Evolutionary conservation across 495 filamentous ascomycete genomes (phyloP), one percentile per base, ranked within the genome.

Genomic region (Talaromyces trachyspermus): DNA sequence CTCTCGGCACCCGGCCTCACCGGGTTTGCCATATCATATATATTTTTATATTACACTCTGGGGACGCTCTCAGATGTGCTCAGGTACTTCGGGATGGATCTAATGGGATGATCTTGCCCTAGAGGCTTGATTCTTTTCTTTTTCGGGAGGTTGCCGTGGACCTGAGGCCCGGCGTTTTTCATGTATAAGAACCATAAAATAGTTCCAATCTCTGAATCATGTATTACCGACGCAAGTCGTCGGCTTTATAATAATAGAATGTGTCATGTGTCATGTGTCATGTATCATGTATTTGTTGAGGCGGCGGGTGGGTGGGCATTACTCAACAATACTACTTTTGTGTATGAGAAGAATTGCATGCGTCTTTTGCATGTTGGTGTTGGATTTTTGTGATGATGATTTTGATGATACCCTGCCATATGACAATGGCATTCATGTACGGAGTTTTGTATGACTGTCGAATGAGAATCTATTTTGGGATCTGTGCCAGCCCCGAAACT

Each of bases 101-200:
- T n/a, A n/a, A 37, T 46, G 44, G 44, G 9, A 12, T 37, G 8
- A 26, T 19, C 14, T 37, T 46, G 18, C 29, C 43, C 27, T 36
- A 18, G 27, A 12, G 15, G 25, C 25, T 42, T 25, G 32, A 36
- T 36, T 4, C 5, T 17, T 9, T 20, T 8, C 5, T 9, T 20
- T 20, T 43, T 37, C 29, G 30, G 32, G 32, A 46, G 32, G 44
- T 46, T 33, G 44, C 44, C 44, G 22, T 24, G 44, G 44, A 37
- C 44, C 44, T 46, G 44, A 46, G 44, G 44, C 44, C 44, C 30
- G 44, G 39, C 12, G 39, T 24, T n/a, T n/a, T n/a, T 24, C 12
- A 42, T 42, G 39, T 42, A 42, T 42, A 18, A 18, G 12, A n/a
- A n/a, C n/a, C n/a, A n/a, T n/a, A n/a, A n/a, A n/a, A n/a, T n/a